A percentile compares a stretch with the other conserved stretches of the same genome.
phyloP scores from a whole-genome alignment of 2,329 filamentous ascomycete genomes.

The Anisogramma anomala region DNA sequence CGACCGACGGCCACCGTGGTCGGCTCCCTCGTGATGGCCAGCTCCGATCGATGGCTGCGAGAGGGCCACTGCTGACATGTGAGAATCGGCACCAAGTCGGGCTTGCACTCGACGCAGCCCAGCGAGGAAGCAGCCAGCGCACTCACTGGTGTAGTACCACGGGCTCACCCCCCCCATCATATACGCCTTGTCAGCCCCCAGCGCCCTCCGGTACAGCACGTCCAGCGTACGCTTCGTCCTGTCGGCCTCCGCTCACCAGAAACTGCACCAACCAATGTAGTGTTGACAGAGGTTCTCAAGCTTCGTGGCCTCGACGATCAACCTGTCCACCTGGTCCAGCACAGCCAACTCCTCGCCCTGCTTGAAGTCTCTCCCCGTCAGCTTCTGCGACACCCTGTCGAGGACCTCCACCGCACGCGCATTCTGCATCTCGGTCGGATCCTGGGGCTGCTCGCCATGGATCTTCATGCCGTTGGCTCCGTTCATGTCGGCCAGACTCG shows the following conservation, averaged over 20 bases:
- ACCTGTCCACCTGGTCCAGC: constrained; percentile 80
- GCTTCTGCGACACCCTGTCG: constrained; percentile 83
- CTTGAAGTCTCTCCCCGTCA: constrained; percentile 89
- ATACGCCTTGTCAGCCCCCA: constrained; percentile 33
- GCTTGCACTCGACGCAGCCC: constrained; percentile 24
- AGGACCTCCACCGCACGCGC: constrained; percentile 85
- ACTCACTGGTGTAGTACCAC: constrained; percentile 29
- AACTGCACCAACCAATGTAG: constrained; percentile 98
- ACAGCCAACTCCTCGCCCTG: constrained; percentile 72
- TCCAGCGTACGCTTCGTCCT: constrained; percentile 23
- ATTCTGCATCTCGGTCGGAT: constrained; percentile 72
- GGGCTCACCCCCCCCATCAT: constrained; percentile 38
- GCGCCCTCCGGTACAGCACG: constrained; percentile 25
- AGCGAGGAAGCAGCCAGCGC: too few relatives aligned
- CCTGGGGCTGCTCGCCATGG: constrained; percentile 23
- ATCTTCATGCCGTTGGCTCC: constrained; percentile 28
- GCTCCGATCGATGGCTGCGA: constrained; percentile 22
- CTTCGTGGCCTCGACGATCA: constrained; percentile 91
- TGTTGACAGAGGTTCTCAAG: constrained; percentile 97
- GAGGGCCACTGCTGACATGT: constrained; percentile 38
- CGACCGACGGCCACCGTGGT: constrained; percentile 24
- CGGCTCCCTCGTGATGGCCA: constrained; percentile 24
- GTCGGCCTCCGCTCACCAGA: constrained; percentile 54
- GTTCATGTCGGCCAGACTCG: constrained; percentile 24
- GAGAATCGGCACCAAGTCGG: constrained; percentile 43